Evolutionary conservation across 2,329 filamentous ascomycete genomes (phyloP), one percentile per base, ranked within the genome.

Genomic region (Corynespora cassiicola): DNA sequence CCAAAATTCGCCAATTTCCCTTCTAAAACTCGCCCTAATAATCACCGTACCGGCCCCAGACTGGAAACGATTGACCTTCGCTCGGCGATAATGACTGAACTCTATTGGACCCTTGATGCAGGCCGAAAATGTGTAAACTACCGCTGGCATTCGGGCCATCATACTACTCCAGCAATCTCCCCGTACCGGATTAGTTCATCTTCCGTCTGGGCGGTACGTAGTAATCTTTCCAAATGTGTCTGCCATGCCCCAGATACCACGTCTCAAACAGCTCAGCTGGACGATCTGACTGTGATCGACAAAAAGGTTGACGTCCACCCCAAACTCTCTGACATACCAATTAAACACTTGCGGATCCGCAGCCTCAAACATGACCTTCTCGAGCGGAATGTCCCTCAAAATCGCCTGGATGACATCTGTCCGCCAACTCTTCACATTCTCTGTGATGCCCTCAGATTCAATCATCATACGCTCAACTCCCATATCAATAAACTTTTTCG

Each of bases 221-320:
- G 75, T 74, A 41, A 78, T 65, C 60, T 78, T 78, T 11, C 77
- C 77, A 68, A 77, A 80, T 0, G 75, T 79, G 52, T 80, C 76
- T 6, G 75, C 74, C 57, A 74, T 80, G 3, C 77, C 78, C 76
- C 76, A 80, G 27, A 81, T 79, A 0, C 78, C 77, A 25, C 71
- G 65, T 24, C 76, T 66, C 45, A 80, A 52, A 40, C 75, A 77
- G 16, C 68, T 73, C 38, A 81, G 49, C 64, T 81, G 77, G 41
- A 80, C 77, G 51, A 80, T 79, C 66, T 81, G 77, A 23, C 75
- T 79, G 54, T 80, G 76, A 47, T 81, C 77, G 34, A 81, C 76
- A 56, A 81, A 80, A 20, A 80, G 47, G 47, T 81, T 81, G 26
- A 81, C 76, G 50, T 81, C 76, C 19, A 76, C 70, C 5, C 78